phyloP scores from a whole-genome alignment of 768 basidiomycete genomes.

The Guyanaporus albipodus region DNA sequence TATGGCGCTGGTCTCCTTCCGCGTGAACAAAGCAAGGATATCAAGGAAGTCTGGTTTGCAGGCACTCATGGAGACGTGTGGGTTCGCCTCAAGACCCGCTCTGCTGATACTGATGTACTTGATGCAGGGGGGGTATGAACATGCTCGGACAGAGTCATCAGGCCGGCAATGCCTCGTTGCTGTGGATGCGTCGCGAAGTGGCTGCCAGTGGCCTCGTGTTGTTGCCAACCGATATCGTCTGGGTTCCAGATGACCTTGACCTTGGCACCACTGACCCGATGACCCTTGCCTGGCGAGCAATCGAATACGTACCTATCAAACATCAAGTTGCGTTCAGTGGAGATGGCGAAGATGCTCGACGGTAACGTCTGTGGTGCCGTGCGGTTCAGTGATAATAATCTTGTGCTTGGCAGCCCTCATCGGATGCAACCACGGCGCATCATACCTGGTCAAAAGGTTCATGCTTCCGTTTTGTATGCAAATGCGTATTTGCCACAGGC shows the following conservation, averaged over 20 bases:
- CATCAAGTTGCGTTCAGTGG: slow-evolving; percentile 23
- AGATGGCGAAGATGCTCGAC: slow-evolving; percentile 11
- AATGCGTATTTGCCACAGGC: slow-evolving; percentile 19
- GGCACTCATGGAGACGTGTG: slow-evolving; percentile 40
- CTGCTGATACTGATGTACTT: background rate
- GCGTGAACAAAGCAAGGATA: background rate
- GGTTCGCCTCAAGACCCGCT: background rate
- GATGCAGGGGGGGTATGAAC: slow-evolving; percentile 19
- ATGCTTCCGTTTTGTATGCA: slow-evolving; percentile 22
- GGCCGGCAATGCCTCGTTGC: slow-evolving; percentile 23
- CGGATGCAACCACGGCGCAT: slow-evolving; percentile 22
- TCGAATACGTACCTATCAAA: slow-evolving; percentile 23
- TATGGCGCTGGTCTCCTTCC: too few species aligned
- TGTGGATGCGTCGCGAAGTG: slow-evolving; percentile 36
- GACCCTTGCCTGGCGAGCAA: slow-evolving; percentile 7
- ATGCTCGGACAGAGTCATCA: slow-evolving; percentile 19
- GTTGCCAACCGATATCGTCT: slow-evolving; percentile 24
- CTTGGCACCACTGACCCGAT: slow-evolving; percentile 22
- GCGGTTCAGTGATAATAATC: background rate
- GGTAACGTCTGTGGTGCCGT: slow-evolving; percentile 5
- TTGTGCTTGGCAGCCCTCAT: slow-evolving; percentile 9
- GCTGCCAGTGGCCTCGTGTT: slow-evolving; percentile 22
- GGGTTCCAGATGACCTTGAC: slow-evolving; percentile 26
- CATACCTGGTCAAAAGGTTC: slow-evolving; percentile 26
- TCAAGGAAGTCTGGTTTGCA: slow-evolving; percentile 68